Evolutionary conservation across 805 yeast genomes (phyloP), one percentile per base, ranked within the genome.

Genomic region (Torulaspora maleeae): DNA sequence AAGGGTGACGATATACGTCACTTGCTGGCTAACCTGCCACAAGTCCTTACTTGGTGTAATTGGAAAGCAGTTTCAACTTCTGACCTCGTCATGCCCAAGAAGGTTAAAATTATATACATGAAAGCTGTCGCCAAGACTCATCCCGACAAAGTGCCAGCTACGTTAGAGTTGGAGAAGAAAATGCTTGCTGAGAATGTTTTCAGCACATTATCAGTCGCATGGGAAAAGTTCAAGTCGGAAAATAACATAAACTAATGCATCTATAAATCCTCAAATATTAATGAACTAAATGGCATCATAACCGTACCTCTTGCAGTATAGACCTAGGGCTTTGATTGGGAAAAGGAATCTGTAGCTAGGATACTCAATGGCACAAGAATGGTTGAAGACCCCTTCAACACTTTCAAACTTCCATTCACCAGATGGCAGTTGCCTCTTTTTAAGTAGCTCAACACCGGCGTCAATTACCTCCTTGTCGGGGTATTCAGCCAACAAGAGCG

Each of bases 311-410:
- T 59, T 56, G 13, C 54, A 50, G 47, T 76, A 89, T 56, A 91
- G 71, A 1, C 98, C 98, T 35, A 93, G 69, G 0, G 99, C 99
- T 67, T 93, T 93, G 55, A 91, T 84, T 1, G 97, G 83, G 65
- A 93, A 93, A 47, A 88, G 70, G 58, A 83, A 91, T 67, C 84
- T 81, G 67, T 93, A 93, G 58, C 88, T 86, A 32, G 98, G 98
- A 63, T 93, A 93, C 65, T 93, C 98, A 59, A 93, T 93, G 2
- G 93, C 96, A 70, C 95, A 72, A 1, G 88, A 80, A 61, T 93
- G 97, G 64, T 93, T 93, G 74, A 93, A 93, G 0, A 93, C 97
- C 36, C 99, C 99, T 66, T 91, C 98, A 22, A 86, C 80, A 25
- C 79, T 84, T 57, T 91, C 95, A 57, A 77, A 81, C 45, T 74